phyloP scores from a whole-genome alignment of 2,329 filamentous ascomycete genomes.

The Hortaea sp. region DNA sequence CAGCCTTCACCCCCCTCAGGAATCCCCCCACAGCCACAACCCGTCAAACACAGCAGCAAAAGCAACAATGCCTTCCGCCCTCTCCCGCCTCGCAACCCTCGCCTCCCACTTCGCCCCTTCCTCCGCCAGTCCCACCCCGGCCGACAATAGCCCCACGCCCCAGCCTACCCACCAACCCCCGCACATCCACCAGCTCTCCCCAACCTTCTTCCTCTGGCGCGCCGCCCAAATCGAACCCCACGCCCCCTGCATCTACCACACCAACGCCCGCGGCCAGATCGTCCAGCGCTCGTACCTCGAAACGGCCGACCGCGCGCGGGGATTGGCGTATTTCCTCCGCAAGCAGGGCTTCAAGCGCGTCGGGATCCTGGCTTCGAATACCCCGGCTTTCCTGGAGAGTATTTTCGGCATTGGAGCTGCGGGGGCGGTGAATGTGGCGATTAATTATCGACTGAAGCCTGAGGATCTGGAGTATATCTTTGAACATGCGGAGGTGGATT shows the following conservation, averaged over 20 bases:
- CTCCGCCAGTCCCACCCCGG: constrained; percentile 15
- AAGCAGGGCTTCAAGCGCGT: constrained; percentile 66
- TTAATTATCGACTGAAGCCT: constrained; percentile 65
- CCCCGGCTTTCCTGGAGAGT: constrained; percentile 82
- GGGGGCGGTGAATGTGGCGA: constrained; percentile 64
- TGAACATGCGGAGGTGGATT: constrained; percentile 73
- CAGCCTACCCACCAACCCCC: constrained; percentile 30
- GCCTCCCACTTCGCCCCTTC: constrained; percentile 29
- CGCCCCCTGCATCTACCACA: constrained; percentile 67
- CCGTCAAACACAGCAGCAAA: too few species aligned
- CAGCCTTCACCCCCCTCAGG: too few species aligned
- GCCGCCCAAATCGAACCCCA: constrained; percentile 82
- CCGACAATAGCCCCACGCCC: constrained; percentile 6
- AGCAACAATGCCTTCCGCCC: constrained; percentile 50
- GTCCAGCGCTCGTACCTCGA: constrained; percentile 70
- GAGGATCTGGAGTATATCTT: constrained; percentile 91
- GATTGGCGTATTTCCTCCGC: constrained; percentile 76
- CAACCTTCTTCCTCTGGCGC: constrained; percentile 76
- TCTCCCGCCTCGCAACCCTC: constrained; percentile 51
- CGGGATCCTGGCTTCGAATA: constrained; percentile 83
- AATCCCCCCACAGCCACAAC: too few species aligned
- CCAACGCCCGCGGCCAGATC: constrained; percentile 65
- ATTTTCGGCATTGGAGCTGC: constrained; percentile 81
- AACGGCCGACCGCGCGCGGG: constrained; percentile 74
- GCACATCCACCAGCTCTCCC: constrained; percentile 70